Conservation (phyloP, 805 yeast genomes). For the Metschnikowia bowlesiae region DNA sequence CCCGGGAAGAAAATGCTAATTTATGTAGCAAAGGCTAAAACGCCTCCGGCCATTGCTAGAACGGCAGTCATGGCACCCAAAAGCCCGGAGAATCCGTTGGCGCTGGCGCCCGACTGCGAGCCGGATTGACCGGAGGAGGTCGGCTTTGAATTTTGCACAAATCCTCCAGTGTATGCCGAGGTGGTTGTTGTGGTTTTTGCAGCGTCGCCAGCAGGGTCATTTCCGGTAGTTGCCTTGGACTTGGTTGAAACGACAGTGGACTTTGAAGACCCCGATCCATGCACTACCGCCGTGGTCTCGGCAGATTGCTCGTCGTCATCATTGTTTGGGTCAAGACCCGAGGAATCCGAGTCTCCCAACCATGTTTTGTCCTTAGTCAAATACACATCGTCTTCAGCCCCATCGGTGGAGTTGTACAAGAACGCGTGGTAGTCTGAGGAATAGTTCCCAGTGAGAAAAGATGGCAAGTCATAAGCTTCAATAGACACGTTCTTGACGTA, state of each 20-base stretch:
- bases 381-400: conserved; percentile 36
- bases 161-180: conserved; percentile 31
- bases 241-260: conserved; percentile 15
- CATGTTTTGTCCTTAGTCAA: conserved; percentile 61
- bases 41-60: conserved; percentile 7
- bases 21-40: conserved; percentile 4
- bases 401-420: conserved; percentile 44
- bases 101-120: conserved; percentile 6
- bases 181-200: conserved; percentile 14
- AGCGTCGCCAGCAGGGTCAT: conserved; percentile 7
- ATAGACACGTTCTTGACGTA: conserved; percentile 56
- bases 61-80: conserved; percentile 7
- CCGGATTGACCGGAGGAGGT: not conserved
- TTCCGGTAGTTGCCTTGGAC: conserved; percentile 11
- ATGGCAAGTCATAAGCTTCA: conserved; percentile 71
- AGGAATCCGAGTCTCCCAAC: conserved; percentile 55
- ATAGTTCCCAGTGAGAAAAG: conserved; percentile 42
- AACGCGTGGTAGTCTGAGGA: conserved; percentile 47
- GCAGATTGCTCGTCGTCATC: conserved; percentile 20
- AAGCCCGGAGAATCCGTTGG: not conserved
- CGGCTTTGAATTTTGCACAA: conserved; percentile 27
- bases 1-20: not conserved
- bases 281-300: conserved; percentile 11
- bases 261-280: conserved; percentile 17
- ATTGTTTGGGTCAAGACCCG: conserved; percentile 60